Base-by-base conservation (phyloP, 331 rosid species). In the Prunus yedoensis region DNA sequence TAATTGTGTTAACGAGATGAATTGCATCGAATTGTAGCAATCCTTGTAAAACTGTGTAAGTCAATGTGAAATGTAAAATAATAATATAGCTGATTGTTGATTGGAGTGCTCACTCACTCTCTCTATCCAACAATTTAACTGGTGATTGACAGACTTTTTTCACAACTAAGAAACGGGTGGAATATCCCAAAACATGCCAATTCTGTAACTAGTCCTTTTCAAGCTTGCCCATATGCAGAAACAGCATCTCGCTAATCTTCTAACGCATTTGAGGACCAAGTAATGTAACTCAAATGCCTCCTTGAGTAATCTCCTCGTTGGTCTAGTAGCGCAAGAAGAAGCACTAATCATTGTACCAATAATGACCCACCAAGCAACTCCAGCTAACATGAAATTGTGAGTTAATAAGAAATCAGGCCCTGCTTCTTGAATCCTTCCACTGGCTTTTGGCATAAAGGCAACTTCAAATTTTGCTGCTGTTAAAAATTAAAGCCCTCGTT, bases 41-140 rank as follows among this genome's bases (percentile, higher is more conserved):
- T 56, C 54, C 12, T 11, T 70, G 77, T 85, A 83, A 74, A 57
- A 74, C 78, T 73, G 82, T 74, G 85, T 65, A 66, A 75, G 75
- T 76, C 16, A 32, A 8, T 58, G 69, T 47, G 78, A 46, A 21
- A 18, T 62, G 61, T 60, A 47, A 60, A 46, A 47, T 62, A 51
- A 41, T 20, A 17, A 23, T 8, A 60, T 11, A 64, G 23, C 8
- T 35, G 21, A 47, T 4, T 21, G 52, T 32, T 56, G 59, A 27
- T 8, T 3, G 17, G 8, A 30, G 35, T 59, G 53, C 64, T n/a
- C 32, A 51, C 28, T 53, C 58, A 18, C 58, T 53, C 23, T 53
- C 58, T 53, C 11, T 18, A 30, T 10, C 65, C 9, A 3, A 59
- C 38, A 11, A 56, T n/a, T 20, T n/a, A 20, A 56, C 62, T 3